Base-by-base conservation (phyloP, 768 basidiomycete genomes). In the Collybia nuda region DNA sequence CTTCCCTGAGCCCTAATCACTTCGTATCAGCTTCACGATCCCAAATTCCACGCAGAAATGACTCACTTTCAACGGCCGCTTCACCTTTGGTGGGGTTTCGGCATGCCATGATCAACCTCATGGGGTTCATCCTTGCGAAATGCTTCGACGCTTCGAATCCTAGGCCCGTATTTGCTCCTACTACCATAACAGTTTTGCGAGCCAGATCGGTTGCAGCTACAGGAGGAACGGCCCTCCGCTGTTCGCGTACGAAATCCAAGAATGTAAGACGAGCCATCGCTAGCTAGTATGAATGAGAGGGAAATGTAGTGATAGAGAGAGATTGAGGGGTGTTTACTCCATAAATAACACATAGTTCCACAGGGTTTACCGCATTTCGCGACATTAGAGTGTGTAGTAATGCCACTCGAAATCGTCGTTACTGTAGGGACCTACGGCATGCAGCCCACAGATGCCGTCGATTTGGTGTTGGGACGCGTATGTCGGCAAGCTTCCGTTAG, bases 151-250 rank as follows among this genome's bases (percentile, higher is more conserved):
- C 69, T 51, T 79, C 76, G 29, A 76, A 69, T 0, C 79, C 79
- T 2, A 80, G 50, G 2, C 79, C 83, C 18, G 67, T 67, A 54
- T 84, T 84, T 2, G 80, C 77, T 4, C 71, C 73, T 23, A 71
- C 68, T 18, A 84, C 71, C 17, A 82, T 44, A 17, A 81, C 67
- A 6, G 75, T 77, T 56, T 77, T 78, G 6, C 73, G 74, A 12
- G 59, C 56, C 17, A 82, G 63, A 50, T 76, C 70, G 1, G 59
- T 65, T 2, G 58, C 55, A 22, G 64, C 62, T 1, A 74, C 65
- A 6, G 67, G 63, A 6, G 68, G 66, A 8, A 66, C 48, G 1
- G 46, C 51, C 14, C 41, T 53, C 6, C 49, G 44, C 44, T 71
- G 69, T 3, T 58, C 60, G 41, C 42, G 44, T 26, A 62, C 4